Percentiles rank a stretch among this genome's conserved stretches.
Evolutionary conservation across 2,329 filamentous ascomycete species (phyloP).

Genomic region (Aspergillus hiratsukae): DNA sequence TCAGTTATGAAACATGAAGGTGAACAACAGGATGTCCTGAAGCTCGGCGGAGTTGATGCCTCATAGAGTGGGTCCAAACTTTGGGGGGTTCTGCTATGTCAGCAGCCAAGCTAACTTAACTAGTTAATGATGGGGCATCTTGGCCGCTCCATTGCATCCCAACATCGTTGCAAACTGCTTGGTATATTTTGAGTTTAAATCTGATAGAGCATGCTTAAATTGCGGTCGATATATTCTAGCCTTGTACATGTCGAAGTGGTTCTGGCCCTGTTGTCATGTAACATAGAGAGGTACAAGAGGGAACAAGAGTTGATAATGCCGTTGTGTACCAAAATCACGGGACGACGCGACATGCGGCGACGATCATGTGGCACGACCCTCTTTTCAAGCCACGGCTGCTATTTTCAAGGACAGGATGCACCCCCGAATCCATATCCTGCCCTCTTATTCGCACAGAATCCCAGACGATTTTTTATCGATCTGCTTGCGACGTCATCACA

Average conservation of each 20-base stretch:
- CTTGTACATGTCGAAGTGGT: no score
- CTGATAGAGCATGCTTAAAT: no score
- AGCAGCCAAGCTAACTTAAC: background rate
- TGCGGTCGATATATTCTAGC: no score
- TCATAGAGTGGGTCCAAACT: background rate
- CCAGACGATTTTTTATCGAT: background rate
- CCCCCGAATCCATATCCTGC: background rate
- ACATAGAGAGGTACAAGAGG: no score
- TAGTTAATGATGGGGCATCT: background rate
- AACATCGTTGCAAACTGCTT: no score
- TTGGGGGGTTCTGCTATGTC: background rate
- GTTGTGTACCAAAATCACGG: background rate
- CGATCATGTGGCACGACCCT: background rate
- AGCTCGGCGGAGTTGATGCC: conserved; percentile 4
- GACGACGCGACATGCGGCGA: background rate
- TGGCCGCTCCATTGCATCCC: no score
- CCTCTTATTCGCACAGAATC: background rate
- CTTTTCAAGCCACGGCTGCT: background rate
- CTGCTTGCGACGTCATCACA: background rate
- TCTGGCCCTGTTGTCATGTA: no score
- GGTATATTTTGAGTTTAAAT: no score
- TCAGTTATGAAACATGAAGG: conserved; percentile 1
- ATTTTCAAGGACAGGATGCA: background rate
- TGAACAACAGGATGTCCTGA: background rate
- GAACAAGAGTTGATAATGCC: no score